Percentiles rank a stretch among this genome's conserved stretches.
Conservation (phyloP, 306 rosid genomes). For the Coriaria nepalensis region DNA sequence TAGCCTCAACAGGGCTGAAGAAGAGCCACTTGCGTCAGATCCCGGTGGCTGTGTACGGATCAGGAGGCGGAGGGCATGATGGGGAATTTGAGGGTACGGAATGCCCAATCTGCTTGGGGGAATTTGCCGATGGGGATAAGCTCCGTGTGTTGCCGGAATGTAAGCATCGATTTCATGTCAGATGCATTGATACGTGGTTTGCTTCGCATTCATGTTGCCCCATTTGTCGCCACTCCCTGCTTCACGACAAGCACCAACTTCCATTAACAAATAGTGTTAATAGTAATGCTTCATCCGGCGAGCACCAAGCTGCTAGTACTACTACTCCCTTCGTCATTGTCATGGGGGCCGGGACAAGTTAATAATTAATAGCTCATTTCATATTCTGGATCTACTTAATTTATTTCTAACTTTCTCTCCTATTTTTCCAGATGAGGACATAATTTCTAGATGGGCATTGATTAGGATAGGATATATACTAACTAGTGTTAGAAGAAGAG, state of each 20-base stretch:
- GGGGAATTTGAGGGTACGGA: constrained; percentile 31
- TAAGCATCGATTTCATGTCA: constrained; percentile 57
- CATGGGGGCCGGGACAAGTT: too few species aligned
- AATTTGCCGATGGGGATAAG: constrained; percentile 42
- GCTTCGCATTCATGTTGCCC: constrained; percentile 52
- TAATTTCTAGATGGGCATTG: too few species aligned
- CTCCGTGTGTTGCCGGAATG: constrained; percentile 46
- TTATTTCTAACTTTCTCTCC: too few species aligned
- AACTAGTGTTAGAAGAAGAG: too few species aligned
- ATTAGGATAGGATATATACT: too few species aligned
- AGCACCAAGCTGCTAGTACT: too few species aligned
- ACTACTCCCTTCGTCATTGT: too few species aligned
- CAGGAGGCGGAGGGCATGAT: constrained; percentile 7
- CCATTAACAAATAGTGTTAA: too few species aligned
- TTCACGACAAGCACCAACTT: background rate
- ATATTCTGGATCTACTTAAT: too few species aligned
- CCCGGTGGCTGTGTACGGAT: constrained; percentile 34
- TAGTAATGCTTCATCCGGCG: too few species aligned
- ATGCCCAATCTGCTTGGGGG: constrained; percentile 53
- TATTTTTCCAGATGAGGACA: too few species aligned
- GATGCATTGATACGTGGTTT: constrained; percentile 51
- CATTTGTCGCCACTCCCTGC: constrained; percentile 41
- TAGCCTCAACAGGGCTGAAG: constrained; percentile 38
- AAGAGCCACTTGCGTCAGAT: constrained; percentile 26
- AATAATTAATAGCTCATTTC: too few species aligned